Conservation (phyloP, 495 filamentous ascomycete genomes). For the Penicillium macrosclerotiorum region DNA sequence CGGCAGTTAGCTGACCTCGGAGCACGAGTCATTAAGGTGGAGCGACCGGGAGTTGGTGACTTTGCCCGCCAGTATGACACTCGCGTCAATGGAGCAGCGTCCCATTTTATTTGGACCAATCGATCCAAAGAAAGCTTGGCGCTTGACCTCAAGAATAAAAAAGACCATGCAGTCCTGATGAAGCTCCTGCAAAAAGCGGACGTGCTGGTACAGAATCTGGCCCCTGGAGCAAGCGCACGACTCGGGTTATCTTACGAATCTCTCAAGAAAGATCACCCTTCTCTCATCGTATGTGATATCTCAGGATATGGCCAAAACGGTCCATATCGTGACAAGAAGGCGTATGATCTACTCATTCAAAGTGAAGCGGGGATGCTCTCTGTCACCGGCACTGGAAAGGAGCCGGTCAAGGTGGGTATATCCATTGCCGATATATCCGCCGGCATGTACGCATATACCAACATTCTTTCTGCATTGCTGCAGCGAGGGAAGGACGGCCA, state of each 20-base stretch:
- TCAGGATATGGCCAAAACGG: slow-evolving; percentile 50
- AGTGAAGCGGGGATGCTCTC: slow-evolving; percentile 53
- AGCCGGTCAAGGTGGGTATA: slow-evolving; percentile 51
- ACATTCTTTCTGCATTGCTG: slow-evolving; percentile 47
- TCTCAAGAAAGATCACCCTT: slow-evolving; percentile 37
- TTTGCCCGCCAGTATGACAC: slow-evolving; percentile 51
- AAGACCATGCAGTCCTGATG: slow-evolving; percentile 42
- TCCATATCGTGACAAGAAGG: slow-evolving; percentile 53
- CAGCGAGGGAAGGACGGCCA: slow-evolving; percentile 42
- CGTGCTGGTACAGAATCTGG: slow-evolving; percentile 53
- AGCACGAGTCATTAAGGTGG: slow-evolving; percentile 53
- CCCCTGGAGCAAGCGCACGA: slow-evolving; percentile 46
- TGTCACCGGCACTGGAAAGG: slow-evolving; percentile 43
- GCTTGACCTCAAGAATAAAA: slow-evolving; percentile 42
- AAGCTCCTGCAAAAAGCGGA: slow-evolving; percentile 44
- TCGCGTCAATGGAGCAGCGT: slow-evolving; percentile 45
- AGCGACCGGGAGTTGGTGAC: slow-evolving; percentile 47
- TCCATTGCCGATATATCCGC: slow-evolving; percentile 53
- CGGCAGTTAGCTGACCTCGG: slow-evolving; percentile 52
- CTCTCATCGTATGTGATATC: slow-evolving; percentile 53
- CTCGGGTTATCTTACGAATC: slow-evolving; percentile 45
- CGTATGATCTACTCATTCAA: slow-evolving; percentile 55
- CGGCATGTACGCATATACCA: slow-evolving; percentile 50
- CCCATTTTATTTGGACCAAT: slow-evolving; percentile 54
- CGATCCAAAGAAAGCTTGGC: slow-evolving; percentile 52